Evolutionary conservation across 1,284 basidiomycete genomes (phyloP).

Genomic region (Erythrobasidium hasegawianum): DNA sequence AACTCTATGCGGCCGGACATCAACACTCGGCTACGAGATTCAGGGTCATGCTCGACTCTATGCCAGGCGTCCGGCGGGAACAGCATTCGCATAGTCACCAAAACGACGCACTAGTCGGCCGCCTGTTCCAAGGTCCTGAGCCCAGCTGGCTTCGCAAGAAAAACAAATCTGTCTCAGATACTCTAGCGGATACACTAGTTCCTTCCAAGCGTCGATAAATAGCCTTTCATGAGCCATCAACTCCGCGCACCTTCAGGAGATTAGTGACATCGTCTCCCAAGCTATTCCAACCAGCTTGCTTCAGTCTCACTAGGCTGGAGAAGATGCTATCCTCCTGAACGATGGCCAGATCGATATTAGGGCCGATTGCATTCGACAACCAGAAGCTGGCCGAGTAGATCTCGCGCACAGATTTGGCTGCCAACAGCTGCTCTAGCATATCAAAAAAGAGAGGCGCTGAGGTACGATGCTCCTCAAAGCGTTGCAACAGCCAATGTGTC

Average conservation of each 20-base stretch:
- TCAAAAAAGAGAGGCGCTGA: too few species aligned
- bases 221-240: too few species aligned
- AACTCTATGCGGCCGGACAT: conserved; percentile 14
- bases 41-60: conserved; percentile 11
- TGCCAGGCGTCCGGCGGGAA: conserved; percentile 15
- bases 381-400: too few species aligned
- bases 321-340: not conserved
- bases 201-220: too few species aligned
- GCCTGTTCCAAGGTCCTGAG: conserved; percentile 30
- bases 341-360: not conserved
- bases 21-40: not conserved
- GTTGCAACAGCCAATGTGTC: too few species aligned
- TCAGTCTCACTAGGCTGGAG: not conserved
- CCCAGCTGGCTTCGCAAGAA: conserved; percentile 27
- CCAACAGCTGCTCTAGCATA: too few species aligned
- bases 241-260: not conserved
- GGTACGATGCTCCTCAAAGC: too few species aligned
- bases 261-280: not conserved
- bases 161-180: not conserved
- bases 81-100: not conserved
- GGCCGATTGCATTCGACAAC: too few species aligned
- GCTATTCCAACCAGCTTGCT: not conserved
- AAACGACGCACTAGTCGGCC: conserved; percentile 7
- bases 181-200: too few species aligned
- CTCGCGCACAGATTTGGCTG: too few species aligned